Evolutionary conservation across 2,329 filamentous ascomycete genomes (phyloP).

Genomic region (Apiospora arundinis): DNA sequence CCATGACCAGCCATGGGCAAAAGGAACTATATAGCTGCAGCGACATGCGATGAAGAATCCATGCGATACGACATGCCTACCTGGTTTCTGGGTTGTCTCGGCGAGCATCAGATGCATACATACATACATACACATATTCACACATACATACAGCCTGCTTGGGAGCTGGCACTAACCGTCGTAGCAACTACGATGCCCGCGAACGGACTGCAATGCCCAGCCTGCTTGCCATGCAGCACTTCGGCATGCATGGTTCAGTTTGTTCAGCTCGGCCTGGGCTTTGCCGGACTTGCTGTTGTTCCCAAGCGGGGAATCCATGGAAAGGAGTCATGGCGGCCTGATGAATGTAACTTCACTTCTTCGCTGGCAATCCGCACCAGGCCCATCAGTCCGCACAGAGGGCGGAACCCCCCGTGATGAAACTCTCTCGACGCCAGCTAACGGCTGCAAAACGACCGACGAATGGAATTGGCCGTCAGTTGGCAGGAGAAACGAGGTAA

Average conservation of each 20-base stretch:
- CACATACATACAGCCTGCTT: too few relatives aligned
- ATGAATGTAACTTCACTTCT: not conserved
- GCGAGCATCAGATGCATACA: not conserved
- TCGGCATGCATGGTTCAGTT: not conserved
- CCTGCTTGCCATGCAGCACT: not conserved
- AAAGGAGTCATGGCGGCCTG: not conserved
- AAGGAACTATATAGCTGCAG: not conserved
- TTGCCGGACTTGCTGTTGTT: not conserved
- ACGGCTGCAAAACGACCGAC: not conserved
- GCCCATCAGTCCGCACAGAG: not conserved
- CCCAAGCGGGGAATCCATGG: not conserved
- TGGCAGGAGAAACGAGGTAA: not conserved
- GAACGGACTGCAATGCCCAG: not conserved
- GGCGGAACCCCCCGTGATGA: not conserved
- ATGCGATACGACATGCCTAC: not conserved
- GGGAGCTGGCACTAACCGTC: not conserved
- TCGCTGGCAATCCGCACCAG: not conserved
- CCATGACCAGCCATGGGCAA: not conserved
- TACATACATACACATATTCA: too few relatives aligned
- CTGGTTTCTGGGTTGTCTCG: conserved; percentile 1
- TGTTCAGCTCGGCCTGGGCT: not conserved
- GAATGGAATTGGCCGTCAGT: not conserved
- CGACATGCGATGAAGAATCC: not conserved
- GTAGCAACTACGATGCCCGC: not conserved
- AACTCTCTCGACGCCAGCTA: not conserved